Conservation (phyloP, 2,329 filamentous ascomycete genomes). For the Fusarium staphyleae region DNA sequence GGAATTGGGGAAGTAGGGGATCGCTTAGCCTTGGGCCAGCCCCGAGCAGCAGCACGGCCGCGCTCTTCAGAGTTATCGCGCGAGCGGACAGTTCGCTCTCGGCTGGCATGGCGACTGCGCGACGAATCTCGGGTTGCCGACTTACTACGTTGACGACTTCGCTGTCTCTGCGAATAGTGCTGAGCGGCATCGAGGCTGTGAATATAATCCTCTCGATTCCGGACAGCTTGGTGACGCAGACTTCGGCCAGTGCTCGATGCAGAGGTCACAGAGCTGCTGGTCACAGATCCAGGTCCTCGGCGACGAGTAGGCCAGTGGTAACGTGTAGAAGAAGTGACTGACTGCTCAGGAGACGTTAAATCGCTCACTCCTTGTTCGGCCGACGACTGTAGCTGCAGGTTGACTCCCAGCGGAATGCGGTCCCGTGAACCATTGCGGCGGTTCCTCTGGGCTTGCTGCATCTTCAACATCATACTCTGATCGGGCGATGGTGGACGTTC, state of each 20-base stretch:
- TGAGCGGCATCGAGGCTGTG: slow-evolving; percentile 83
- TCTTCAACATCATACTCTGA: slow-evolving; percentile 67
- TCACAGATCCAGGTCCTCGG: slow-evolving; percentile 61
- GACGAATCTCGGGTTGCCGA: slow-evolving; percentile 54
- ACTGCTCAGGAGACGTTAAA: slow-evolving; percentile 64
- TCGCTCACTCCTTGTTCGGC: slow-evolving; percentile 60
- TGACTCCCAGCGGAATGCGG: slow-evolving; percentile 75
- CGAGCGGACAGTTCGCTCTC: slow-evolving; percentile 58
- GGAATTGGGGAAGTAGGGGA: slow-evolving; percentile 92
- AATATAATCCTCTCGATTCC: slow-evolving; percentile 83
- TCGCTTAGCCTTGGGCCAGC: slow-evolving; percentile 76
- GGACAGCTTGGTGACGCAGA: slow-evolving; percentile 56
- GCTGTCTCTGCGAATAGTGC: slow-evolving; percentile 63
- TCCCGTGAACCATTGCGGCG: slow-evolving; percentile 76
- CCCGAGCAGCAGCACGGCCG: slow-evolving; percentile 69
- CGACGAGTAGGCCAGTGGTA: slow-evolving; percentile 64
- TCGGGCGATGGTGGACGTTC: slow-evolving; percentile 67
- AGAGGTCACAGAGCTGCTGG: slow-evolving; percentile 66
- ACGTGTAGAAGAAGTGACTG: slow-evolving; percentile 59
- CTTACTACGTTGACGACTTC: slow-evolving; percentile 62
- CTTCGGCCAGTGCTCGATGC: slow-evolving; percentile 60
- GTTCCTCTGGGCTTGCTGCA: slow-evolving; percentile 62
- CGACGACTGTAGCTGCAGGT: slow-evolving; percentile 69
- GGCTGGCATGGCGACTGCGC: slow-evolving; percentile 56
- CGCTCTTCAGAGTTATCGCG: slow-evolving; percentile 74